Conservation (phyloP, 805 yeast genomes). For the Saturnispora galanensis region DNA sequence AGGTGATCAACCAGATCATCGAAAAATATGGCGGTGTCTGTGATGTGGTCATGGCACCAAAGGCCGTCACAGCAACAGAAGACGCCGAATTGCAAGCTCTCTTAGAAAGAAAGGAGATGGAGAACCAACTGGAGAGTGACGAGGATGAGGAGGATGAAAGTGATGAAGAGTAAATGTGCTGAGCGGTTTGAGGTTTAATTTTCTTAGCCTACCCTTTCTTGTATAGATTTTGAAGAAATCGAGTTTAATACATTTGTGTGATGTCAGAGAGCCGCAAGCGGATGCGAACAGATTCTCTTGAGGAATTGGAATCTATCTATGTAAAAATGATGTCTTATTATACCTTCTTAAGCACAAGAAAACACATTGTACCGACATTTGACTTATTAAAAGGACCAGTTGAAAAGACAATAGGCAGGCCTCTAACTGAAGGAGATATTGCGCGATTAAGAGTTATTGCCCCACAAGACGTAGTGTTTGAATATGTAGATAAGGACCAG, state of each 20-base stretch:
- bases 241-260: too few relatives aligned
- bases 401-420: slow-evolving; percentile 37
- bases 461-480: slow-evolving; percentile 62
- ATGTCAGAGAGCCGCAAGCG: not conserved
- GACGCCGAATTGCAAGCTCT: slow-evolving; percentile 96
- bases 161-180: slow-evolving; percentile 1
- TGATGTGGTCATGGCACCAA: slow-evolving; percentile 94
- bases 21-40: slow-evolving; percentile 73
- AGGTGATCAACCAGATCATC: slow-evolving; percentile 60
- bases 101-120: slow-evolving; percentile 87
- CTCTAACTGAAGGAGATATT: slow-evolving; percentile 42
- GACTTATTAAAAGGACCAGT: slow-evolving; percentile 43
- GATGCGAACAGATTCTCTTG: slow-evolving; percentile 15
- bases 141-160: slow-evolving; percentile 38
- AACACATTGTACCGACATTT: slow-evolving; percentile 50
- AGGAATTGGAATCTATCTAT: slow-evolving; percentile 38
- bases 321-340: slow-evolving; percentile 48
- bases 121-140: slow-evolving; percentile 75
- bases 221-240: too few relatives aligned
- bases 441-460: slow-evolving; percentile 52
- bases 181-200: too few relatives aligned
- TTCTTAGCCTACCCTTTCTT: too few relatives aligned
- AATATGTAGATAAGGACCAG: slow-evolving; percentile 71
- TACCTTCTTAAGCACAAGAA: slow-evolving; percentile 52
- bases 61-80: slow-evolving; percentile 97